Evolutionary conservation across 345 rosid genomes (phyloP), one percentile per base, ranked within the genome.

Genomic region (Trapa incisa): DNA sequence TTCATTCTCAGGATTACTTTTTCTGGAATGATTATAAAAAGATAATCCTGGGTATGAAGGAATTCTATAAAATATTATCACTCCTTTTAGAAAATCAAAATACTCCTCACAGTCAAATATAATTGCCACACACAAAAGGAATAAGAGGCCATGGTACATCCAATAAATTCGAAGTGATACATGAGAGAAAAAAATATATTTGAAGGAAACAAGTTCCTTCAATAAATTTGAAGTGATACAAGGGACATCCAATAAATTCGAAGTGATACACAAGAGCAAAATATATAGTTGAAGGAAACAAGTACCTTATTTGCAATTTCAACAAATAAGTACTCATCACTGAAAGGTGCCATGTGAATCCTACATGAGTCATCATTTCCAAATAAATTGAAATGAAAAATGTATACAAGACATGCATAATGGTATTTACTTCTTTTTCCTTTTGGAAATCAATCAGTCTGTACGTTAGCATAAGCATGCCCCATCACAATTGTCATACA

Each of bases 301-400:
- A 75, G 75, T 80, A 94, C 99, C 99, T 91, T 94, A 85, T 87
- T 94, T 50, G 99, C 99, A 81, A 94, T 86, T 86, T 94, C 99
- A 79, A 85, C 75, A 76, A 80, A 94, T n/a, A 94, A 81, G 73
- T 87, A 94, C 70, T 94, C 99, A 80, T 94, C 99, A 5, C 92
- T 91, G 71, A 94, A 94, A 77, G 99, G 99, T 66, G 99, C 97
- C 97, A 89, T 86, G 73, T 94, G 97, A 74, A 94, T 87, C 96
- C 99, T 94, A 83, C 85, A 82, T 11, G 48, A 45, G 48, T 45
- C 48, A 45, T 45, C 48, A 45, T 7, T 3, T 45, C 8, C 48
- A 45, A 3, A 13, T 45, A 45, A 45, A 68, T 17, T 70, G 63
- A 63, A 66, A 56, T 65, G 71, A 50, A 36, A 63, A 38, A 37